These are phyloP conservation scores for Persicaria tinctoria DNA, from an alignment of 148 eudicot genomes.

Conservation along the genomic window DNA sequence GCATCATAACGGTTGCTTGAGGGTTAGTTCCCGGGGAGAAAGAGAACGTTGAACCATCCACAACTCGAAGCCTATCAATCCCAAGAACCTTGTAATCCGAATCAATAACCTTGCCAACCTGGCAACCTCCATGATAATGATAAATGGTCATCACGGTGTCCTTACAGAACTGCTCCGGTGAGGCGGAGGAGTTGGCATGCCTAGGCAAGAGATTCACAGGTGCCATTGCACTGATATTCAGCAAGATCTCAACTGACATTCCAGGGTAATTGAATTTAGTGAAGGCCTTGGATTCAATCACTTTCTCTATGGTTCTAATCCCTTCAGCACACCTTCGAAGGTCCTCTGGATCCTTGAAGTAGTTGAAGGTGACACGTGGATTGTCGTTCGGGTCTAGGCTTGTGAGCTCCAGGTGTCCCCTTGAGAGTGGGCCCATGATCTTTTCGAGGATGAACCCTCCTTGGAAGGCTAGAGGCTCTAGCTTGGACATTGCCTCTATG, in stretches of 20 bases:
- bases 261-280: conserved; percentile 31
- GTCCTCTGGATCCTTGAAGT: conserved; percentile 67
- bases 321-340: conserved; percentile 63
- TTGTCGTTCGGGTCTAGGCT: conserved; percentile 46
- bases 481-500: conserved; percentile 44
- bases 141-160: conserved; percentile 69
- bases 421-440: conserved; percentile 61
- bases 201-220: conserved; percentile 61
- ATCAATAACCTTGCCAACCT: conserved; percentile 54
- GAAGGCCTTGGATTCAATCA: conserved; percentile 52
- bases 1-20: conserved; percentile 80
- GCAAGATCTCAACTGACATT: conserved; percentile 25
- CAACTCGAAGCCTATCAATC: conserved; percentile 39
- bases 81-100: conserved; percentile 49
- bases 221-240: conserved; percentile 42
- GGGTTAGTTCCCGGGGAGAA: conserved; percentile 74
- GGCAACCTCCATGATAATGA: conserved; percentile 85
- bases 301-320: conserved; percentile 36
- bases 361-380: conserved; percentile 77
- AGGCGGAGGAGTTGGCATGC: conserved; percentile 15
- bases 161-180: conserved; percentile 46
- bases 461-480: conserved; percentile 41
- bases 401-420: conserved; percentile 60
- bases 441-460: conserved; percentile 93
- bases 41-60: conserved; percentile 57